phyloP scores from a whole-genome alignment of 2,329 filamentous ascomycete genomes.

The Phyllosticta paracitricarpa region DNA sequence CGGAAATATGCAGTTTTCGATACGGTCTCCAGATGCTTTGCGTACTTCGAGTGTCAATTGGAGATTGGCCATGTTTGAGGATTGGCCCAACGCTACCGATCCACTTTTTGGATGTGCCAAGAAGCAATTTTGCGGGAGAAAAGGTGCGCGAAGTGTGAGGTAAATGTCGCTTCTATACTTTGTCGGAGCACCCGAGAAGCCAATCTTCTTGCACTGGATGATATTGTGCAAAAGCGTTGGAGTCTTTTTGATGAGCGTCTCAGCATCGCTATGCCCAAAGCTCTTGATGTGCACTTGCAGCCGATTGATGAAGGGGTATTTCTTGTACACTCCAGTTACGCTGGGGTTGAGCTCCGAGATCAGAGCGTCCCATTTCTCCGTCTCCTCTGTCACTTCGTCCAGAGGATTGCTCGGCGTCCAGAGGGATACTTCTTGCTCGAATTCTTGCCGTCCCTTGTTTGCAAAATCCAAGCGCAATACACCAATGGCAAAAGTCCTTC shows the following conservation, averaged over 20 bases:
- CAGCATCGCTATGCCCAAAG: slow-evolving; percentile 69
- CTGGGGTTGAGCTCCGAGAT: slow-evolving; percentile 65
- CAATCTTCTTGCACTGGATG: slow-evolving; percentile 74
- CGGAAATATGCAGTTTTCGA: slow-evolving; percentile 79
- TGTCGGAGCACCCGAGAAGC: slow-evolving; percentile 84
- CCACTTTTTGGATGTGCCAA: slow-evolving; percentile 65
- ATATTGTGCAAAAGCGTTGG: slow-evolving; percentile 80
- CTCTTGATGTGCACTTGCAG: slow-evolving; percentile 70
- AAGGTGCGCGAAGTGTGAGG: slow-evolving; percentile 68
- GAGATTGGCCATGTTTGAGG: slow-evolving; percentile 59
- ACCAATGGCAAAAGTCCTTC: slow-evolving; percentile 66
- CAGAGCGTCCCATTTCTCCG: slow-evolving; percentile 62
- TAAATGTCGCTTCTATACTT: slow-evolving; percentile 92
- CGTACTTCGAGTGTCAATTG: slow-evolving; percentile 87
- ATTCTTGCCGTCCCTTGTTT: slow-evolving; percentile 60
- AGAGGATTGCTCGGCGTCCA: slow-evolving; percentile 52
- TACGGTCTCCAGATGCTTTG: slow-evolving; percentile 63
- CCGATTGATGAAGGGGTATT: slow-evolving; percentile 61
- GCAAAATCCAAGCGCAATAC: slow-evolving; percentile 66
- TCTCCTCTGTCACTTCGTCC: slow-evolving; percentile 35
- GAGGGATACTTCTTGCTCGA: slow-evolving; percentile 66
- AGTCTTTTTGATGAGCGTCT: slow-evolving; percentile 71
- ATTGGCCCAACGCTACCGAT: slow-evolving; percentile 62
- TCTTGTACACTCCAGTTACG: slow-evolving; percentile 62
- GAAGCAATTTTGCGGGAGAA: slow-evolving; percentile 58